Conservation (phyloP, 2,329 filamentous ascomycete genomes). For the Chaetomium sp. region DNA sequence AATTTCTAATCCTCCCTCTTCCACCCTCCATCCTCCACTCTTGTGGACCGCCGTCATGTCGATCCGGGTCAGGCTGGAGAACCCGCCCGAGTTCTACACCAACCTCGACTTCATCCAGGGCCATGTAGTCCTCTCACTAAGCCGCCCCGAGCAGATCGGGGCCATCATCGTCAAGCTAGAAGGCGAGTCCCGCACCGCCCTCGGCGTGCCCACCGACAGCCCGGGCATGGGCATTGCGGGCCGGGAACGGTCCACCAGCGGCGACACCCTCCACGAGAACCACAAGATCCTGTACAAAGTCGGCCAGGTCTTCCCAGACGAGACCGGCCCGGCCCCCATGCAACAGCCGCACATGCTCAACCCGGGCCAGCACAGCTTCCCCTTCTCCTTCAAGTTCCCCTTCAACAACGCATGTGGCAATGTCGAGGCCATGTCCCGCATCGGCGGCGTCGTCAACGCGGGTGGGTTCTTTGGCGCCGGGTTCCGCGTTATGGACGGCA, state of each 20-base stretch:
- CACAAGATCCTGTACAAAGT: conserved; percentile 72
- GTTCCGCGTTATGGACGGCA: conserved; percentile 57
- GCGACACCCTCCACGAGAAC: conserved; percentile 47
- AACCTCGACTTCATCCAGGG: conserved; percentile 71
- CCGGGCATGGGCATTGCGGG: conserved; percentile 23
- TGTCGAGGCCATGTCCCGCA: conserved; percentile 45
- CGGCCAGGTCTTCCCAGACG: conserved; percentile 64
- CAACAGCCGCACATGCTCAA: conserved; percentile 46
- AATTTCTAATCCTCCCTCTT: too few species aligned
- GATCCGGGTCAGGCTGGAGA: conserved; percentile 59
- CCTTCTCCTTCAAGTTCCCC: conserved; percentile 70
- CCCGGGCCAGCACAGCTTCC: conserved; percentile 66
- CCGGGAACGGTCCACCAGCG: conserved; percentile 33
- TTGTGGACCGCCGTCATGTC: conserved; percentile 44
- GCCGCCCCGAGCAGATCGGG: conserved; percentile 62
- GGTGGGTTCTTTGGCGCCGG: conserved; percentile 48
- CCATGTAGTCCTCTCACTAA: conserved; percentile 48
- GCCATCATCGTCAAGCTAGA: conserved; percentile 78
- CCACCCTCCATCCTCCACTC: neutral
- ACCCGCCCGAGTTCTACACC: conserved; percentile 65
- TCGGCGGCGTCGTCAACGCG: conserved; percentile 47
- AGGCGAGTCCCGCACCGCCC: conserved; percentile 65
- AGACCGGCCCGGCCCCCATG: conserved; percentile 36
- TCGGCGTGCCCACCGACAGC: conserved; percentile 44
- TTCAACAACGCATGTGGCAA: conserved; percentile 68